A percentile compares a stretch with the other conserved stretches of the same genome.
Evolutionary conservation across 805 yeast species (phyloP).

Genomic region (Candida chauliodis): DNA sequence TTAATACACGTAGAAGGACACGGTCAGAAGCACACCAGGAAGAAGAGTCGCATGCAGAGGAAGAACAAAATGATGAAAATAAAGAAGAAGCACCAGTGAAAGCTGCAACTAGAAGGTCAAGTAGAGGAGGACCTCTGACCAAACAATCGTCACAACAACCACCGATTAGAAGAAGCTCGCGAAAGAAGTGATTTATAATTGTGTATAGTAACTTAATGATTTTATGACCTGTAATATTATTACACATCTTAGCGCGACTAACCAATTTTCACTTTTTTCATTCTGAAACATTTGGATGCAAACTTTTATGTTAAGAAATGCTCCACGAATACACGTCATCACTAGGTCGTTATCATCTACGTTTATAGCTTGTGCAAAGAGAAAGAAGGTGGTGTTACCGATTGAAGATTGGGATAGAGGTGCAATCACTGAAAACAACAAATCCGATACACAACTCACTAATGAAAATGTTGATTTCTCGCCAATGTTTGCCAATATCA

Average conservation of each 20-base stretch:
- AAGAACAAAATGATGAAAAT: conserved; percentile 6
- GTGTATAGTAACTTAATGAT: not conserved
- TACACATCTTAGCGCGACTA: no score
- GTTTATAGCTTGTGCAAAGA: not conserved
- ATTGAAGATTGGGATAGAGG: conserved; percentile 38
- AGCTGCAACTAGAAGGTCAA: conserved; percentile 9
- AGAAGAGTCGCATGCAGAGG: conserved; percentile 3
- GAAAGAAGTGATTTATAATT: conserved; percentile 13
- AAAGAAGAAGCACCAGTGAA: conserved; percentile 9
- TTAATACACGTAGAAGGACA: conserved; percentile 7
- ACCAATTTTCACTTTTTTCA: not conserved
- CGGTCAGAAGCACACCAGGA: conserved; percentile 8
- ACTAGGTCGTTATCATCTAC: not conserved
- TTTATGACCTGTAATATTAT: not conserved
- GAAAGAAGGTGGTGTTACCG: not conserved
- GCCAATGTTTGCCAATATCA: conserved; percentile 33
- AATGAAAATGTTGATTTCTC: conserved; percentile 17
- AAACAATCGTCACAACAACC: conserved; percentile 9
- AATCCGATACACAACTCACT: conserved; percentile 1
- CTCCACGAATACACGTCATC: not conserved
- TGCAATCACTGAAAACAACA: conserved; percentile 27
- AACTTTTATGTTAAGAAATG: conserved; percentile 1
- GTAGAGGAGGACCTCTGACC: conserved; percentile 9
- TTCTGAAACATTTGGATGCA: not conserved
- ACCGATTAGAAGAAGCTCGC: conserved; percentile 16